A percentile compares a stretch with the other conserved stretches of the same genome.
These are phyloP conservation scores for Thelephora ganbajun DNA, from an alignment of 768 basidiomycete species.

Conservation along the genomic window DNA sequence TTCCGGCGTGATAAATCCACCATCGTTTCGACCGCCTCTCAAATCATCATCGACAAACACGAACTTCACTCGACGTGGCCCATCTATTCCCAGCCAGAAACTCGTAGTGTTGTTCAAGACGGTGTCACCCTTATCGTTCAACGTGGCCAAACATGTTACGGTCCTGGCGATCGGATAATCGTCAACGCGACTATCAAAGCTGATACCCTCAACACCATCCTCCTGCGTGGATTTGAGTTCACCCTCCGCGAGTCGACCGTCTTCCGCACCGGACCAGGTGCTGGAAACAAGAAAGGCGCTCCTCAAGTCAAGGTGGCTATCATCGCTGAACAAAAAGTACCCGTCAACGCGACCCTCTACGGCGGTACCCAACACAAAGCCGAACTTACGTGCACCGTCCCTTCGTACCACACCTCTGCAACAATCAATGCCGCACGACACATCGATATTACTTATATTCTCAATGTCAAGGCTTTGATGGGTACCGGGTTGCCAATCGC, in stretches of 20 bases:
- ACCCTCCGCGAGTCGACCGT: slow-evolving; percentile 65
- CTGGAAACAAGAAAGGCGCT: slow-evolving; percentile 39
- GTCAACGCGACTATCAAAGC: slow-evolving; percentile 63
- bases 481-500: slow-evolving; percentile 48
- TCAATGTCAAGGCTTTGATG: slow-evolving; percentile 67
- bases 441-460: slow-evolving; percentile 73
- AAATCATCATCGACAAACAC: slow-evolving; percentile 83
- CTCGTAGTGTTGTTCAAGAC: slow-evolving; percentile 49
- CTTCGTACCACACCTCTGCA: slow-evolving; percentile 62
- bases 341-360: slow-evolving; percentile 60
- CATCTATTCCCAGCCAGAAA: slow-evolving; percentile 68
- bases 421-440: slow-evolving; percentile 72
- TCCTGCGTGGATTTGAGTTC: slow-evolving; percentile 72
- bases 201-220: slow-evolving; percentile 48
- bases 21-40: slow-evolving; percentile 49
- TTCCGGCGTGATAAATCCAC: slow-evolving; percentile 68
- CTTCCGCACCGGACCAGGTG: slow-evolving; percentile 49
- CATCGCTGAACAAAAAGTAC: slow-evolving; percentile 58
- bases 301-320: slow-evolving; percentile 39
- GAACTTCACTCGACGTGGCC: slow-evolving; percentile 93
- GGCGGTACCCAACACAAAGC: slow-evolving; percentile 58
- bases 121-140: slow-evolving; percentile 66
- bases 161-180: slow-evolving; percentile 70
- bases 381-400: slow-evolving; percentile 60
- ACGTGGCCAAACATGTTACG: slow-evolving; percentile 67